Conservation (phyloP, 768 basidiomycete genomes). For the Mycena albidolilacea region DNA sequence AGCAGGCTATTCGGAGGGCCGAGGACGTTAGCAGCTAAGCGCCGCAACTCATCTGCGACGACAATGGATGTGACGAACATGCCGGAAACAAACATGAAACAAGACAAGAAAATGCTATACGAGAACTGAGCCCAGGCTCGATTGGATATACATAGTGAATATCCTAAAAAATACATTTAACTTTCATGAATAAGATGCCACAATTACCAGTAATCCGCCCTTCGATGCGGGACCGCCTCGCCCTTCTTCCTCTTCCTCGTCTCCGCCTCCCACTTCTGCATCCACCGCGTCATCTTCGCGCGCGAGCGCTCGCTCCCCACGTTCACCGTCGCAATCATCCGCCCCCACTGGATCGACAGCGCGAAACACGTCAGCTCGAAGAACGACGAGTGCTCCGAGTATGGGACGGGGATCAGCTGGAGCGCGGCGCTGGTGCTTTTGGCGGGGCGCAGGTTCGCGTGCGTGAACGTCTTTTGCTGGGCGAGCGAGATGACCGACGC, state of each 20-base stretch:
- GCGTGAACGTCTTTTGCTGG: conserved; percentile 78
- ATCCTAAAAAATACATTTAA: too few relatives aligned
- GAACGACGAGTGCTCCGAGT: conserved; percentile 97
- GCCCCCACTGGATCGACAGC: conserved; percentile 85
- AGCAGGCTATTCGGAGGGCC: too few relatives aligned
- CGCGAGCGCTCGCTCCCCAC: conserved; percentile 81
- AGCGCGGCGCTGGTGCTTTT: conserved; percentile 78
- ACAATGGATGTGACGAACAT: too few relatives aligned
- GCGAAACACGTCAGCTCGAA: conserved; percentile 97
- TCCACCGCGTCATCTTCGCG: conserved; percentile 91
- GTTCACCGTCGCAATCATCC: conserved; percentile 97
- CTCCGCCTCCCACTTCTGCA: conserved; percentile 91
- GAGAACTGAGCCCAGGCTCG: too few relatives aligned
- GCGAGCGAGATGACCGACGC: conserved; percentile 76
- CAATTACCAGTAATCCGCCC: conserved; percentile 64
- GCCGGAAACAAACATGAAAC: too few relatives aligned
- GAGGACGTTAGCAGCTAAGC: too few relatives aligned
- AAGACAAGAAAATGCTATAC: too few relatives aligned
- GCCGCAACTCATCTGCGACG: too few relatives aligned
- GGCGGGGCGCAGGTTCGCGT: conserved; percentile 75
- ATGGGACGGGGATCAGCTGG: conserved; percentile 88
- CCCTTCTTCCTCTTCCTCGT: conserved; percentile 67
- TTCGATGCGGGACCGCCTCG: conserved; percentile 56
- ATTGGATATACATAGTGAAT: too few relatives aligned
- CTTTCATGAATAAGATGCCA: background rate